phyloP scores from a whole-genome alignment of 139 green algal species.

The Edaphochlamys debaryana region DNA sequence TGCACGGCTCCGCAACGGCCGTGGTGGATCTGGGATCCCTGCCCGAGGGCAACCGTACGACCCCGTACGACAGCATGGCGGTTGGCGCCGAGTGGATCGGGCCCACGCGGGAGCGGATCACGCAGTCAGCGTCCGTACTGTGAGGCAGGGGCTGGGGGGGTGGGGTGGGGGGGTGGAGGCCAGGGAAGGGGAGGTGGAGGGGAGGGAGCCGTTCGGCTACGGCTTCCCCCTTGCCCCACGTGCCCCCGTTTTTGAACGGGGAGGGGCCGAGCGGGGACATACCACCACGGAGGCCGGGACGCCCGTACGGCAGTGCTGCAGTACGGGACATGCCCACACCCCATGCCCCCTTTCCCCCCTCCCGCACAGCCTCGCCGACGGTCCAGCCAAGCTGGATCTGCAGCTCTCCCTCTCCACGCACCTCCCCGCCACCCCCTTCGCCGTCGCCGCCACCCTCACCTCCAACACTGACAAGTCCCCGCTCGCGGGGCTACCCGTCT shows the following conservation, averaged over 20 bases:
- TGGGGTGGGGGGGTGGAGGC: no score
- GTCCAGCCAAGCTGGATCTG: slow-evolving; percentile 3
- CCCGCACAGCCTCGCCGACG: slow-evolving; percentile 45
- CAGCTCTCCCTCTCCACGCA: slow-evolving; percentile 36
- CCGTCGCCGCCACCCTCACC: slow-evolving; percentile 32
- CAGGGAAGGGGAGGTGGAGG: no score
- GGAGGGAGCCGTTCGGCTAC: no score
- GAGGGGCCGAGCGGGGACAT: no score
- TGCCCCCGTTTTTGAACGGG: no score
- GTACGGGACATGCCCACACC: background rate
- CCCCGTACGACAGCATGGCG: slow-evolving; percentile 24
- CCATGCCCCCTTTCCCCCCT: background rate
- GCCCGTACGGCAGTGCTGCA: background rate
- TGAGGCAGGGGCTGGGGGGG: slow-evolving; percentile 37
- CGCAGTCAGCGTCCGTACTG: slow-evolving; percentile 12
- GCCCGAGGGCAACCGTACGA: slow-evolving; percentile 17
- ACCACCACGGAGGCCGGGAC: no score
- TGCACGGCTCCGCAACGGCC: background rate
- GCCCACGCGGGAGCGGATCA: slow-evolving; percentile 55
- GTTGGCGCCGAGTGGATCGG: slow-evolving; percentile 55
- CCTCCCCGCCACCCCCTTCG: slow-evolving; percentile 48
- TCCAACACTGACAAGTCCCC: slow-evolving; percentile 47
- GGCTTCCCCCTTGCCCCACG: no score
- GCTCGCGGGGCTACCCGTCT: slow-evolving; percentile 15
- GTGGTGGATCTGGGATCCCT: slow-evolving; percentile 41